Conservation (phyloP, 2,329 filamentous ascomycete genomes). For the Monosporascus sp. region DNA sequence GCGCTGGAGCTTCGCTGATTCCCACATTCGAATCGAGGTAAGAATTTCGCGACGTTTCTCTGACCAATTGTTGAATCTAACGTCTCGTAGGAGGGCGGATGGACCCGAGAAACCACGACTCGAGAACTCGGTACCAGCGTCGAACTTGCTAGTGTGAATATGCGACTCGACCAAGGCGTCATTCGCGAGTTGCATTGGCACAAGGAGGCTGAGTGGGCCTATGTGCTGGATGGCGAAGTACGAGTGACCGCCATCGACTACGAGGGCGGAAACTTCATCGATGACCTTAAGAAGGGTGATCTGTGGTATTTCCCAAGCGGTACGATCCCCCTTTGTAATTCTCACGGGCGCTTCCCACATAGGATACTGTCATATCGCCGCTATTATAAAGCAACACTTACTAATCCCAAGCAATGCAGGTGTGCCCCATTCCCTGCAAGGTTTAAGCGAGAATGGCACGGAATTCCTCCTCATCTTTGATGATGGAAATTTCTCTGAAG, state of each 20-base stretch:
- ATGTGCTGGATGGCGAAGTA: conserved; percentile 64
- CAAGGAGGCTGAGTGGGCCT: conserved; percentile 75
- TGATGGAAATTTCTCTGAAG: conserved; percentile 45
- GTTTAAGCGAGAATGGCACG: conserved; percentile 59
- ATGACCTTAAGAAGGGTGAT: conserved; percentile 71
- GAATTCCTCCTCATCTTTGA: conserved; percentile 55
- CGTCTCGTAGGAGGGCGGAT: conserved; percentile 60
- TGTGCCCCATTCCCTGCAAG: conserved; percentile 72
- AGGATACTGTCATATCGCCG: no score
- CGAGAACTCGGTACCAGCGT: conserved; percentile 59
- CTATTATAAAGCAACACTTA: neutral
- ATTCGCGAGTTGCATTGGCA: conserved; percentile 79
- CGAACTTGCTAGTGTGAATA: conserved; percentile 73
- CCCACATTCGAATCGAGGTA: conserved; percentile 59
- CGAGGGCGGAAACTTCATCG: conserved; percentile 71
- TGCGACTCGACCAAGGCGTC: conserved; percentile 67
- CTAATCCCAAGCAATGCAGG: neutral
- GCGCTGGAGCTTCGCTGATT: conserved; percentile 66
- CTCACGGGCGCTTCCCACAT: no score
- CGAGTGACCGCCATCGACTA: conserved; percentile 69
- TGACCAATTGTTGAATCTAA: conserved; percentile 1
- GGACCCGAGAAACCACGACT: conserved; percentile 69
- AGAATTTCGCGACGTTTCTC: conserved; percentile 9
- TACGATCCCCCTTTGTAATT: neutral
- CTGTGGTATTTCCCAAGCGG: conserved; percentile 79